Base-by-base conservation (phyloP, 169 alveolate species). In the Cryptosporidium bovis region DNA sequence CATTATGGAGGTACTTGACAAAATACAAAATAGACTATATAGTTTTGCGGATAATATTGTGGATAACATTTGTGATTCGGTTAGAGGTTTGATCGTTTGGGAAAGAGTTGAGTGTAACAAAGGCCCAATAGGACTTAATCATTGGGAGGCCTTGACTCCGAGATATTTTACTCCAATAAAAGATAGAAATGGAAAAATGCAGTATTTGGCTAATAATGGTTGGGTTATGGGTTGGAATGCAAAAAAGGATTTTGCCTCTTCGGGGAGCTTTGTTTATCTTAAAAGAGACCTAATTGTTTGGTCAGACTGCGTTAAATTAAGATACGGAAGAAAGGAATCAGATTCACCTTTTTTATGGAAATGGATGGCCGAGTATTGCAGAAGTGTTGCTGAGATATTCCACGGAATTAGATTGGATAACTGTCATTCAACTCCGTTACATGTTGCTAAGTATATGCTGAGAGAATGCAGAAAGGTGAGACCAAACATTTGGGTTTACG, bases 351-450 rank as follows among this genome's bases (percentile, higher is more conserved):
- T 90, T 82, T 82, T 97, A 29, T 96, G 98, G 97, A 89, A 96
- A 34, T 91, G 92, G 69, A 97, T 97, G 98, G 84, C 94, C 51
- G 87, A 94, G 64, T 97, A 97, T 90, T 97, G 96, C 51, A 84
- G 83, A 46, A 66, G 82, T 27, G 93, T 95, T 92, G 97, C 98
- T 3, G 58, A 71, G 65, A 83, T 92, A 31, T 96, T 96, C 90
- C 95, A 95, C 71, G 99, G 97, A 20, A 94, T 96, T 40, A 94
- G 99, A 82, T 91, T 97, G 27, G 99, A 96, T 87, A 97, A 97
- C 83, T 97, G 98, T n/a, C 98, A 97, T 90, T 94, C 98, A 6
- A 97, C 98, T 44, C 98, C 98, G 0, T 83, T 96, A 36, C 94
- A 93, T 66, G 97, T 97, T 15, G 96, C 97, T 3, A 94, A 94